Evolutionary conservation across 805 yeast genomes (phyloP).

Genomic region (Cyberlindnera japonica): DNA sequence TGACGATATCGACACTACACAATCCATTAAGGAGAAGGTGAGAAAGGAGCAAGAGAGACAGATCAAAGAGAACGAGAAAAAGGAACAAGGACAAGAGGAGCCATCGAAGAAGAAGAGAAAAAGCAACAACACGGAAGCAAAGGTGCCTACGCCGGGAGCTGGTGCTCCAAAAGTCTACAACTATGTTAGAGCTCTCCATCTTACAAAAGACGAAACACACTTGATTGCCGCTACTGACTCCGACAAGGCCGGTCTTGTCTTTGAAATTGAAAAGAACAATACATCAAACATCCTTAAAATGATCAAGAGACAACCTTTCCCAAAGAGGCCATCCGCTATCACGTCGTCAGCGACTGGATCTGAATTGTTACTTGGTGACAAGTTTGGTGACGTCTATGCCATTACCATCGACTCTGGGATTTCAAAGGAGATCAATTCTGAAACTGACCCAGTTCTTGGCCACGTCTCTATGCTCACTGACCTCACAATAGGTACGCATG

Average conservation of each 20-base stretch:
- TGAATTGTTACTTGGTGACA: conserved; percentile 77
- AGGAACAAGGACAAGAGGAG: too few species aligned
- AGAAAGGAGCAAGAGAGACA: conserved; percentile 35
- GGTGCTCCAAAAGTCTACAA: conserved; percentile 68
- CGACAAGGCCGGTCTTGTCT: conserved; percentile 74
- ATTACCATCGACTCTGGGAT: conserved; percentile 41
- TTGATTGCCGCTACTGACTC: conserved; percentile 74
- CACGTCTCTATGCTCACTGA: conserved; percentile 97
- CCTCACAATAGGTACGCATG: conserved; percentile 43
- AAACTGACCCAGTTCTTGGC: conserved; percentile 74
- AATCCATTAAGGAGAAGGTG: conserved; percentile 45
- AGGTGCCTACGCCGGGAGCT: conserved; percentile 58
- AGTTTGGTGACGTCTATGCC: conserved; percentile 91
- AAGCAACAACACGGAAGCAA: conserved; percentile 38
- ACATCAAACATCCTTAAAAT: conserved; percentile 40
- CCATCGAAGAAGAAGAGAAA: conserved; percentile 33
- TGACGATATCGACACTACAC: conserved; percentile 51
- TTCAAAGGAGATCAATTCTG: conserved; percentile 36
- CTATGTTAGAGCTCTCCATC: conserved; percentile 59
- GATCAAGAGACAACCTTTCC: conserved; percentile 69
- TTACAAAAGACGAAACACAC: conserved; percentile 50
- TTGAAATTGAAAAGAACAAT: conserved; percentile 33
- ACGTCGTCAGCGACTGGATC: conserved; percentile 59
- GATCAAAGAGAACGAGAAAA: conserved; percentile 29
- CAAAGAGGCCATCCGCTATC: conserved; percentile 90